Percentiles rank a stretch among this genome's conserved stretches.
These are phyloP conservation scores for Citrus glauca DNA, from an alignment of 345 rosid species.

Conservation along the genomic window DNA sequence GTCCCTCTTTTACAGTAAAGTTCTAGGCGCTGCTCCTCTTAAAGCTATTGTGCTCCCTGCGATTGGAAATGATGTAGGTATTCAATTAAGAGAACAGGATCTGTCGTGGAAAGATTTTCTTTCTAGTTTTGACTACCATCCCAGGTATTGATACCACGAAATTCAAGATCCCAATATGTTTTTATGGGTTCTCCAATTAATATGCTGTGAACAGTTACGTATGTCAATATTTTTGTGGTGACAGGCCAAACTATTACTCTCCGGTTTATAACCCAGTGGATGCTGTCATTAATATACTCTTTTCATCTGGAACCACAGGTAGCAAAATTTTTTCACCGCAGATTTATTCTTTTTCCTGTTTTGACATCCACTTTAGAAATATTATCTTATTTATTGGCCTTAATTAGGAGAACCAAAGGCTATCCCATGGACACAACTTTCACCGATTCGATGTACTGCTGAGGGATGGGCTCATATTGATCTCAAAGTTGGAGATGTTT, in stretches of 20 bases:
- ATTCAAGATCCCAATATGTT: not conserved
- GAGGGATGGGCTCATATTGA: slow-evolving; percentile 71
- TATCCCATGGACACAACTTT: slow-evolving; percentile 83
- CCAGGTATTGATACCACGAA: slow-evolving; percentile 34
- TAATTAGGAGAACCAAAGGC: slow-evolving; percentile 92
- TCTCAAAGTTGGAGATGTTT: slow-evolving; percentile 47
- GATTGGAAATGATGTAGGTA: slow-evolving; percentile 39
- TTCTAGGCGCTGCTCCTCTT: slow-evolving; percentile 66
- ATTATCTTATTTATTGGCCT: slow-evolving; percentile 13
- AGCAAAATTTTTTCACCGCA: not conserved
- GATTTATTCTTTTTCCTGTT: not conserved
- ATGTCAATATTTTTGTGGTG: slow-evolving; percentile 8
- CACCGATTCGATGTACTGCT: slow-evolving; percentile 60
- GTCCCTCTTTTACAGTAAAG: slow-evolving; percentile 50
- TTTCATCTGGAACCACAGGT: slow-evolving; percentile 98
- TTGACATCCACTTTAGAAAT: not conserved
- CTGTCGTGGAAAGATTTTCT: slow-evolving; percentile 67
- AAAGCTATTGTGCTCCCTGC: slow-evolving; percentile 75
- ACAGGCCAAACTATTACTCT: slow-evolving; percentile 40
- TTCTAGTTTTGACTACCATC: slow-evolving; percentile 26
- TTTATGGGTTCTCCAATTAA: not conserved
- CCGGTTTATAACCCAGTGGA: slow-evolving; percentile 57
- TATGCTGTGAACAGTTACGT: not conserved
- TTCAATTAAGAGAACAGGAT: slow-evolving; percentile 67
- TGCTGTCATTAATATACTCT: slow-evolving; percentile 69